phyloP scores from a whole-genome alignment of 805 yeast species.

The Scheffersomyces amazonensis region DNA sequence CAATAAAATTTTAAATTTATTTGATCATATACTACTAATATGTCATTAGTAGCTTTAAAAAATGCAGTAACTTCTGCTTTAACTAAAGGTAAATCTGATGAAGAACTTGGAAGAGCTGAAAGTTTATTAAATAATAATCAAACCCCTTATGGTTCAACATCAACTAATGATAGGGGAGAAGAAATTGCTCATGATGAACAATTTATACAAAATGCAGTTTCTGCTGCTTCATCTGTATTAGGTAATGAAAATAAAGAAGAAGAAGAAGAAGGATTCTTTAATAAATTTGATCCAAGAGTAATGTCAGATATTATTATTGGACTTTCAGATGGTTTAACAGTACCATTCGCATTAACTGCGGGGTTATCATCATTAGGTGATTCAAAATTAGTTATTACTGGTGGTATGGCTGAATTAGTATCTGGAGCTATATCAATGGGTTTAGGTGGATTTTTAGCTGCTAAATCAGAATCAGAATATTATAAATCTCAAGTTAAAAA shows the following conservation, averaged over 20 bases:
- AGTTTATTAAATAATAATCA: constrained; percentile 29
- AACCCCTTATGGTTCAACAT: constrained; percentile 36
- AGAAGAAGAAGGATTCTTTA: constrained; percentile 40
- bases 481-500: constrained; percentile 67
- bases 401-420: constrained; percentile 96
- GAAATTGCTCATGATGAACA: constrained; percentile 36
- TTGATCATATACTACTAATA: too few species aligned
- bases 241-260: constrained; percentile 20
- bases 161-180: constrained; percentile 30
- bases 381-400: constrained; percentile 87
- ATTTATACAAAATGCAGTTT: constrained; percentile 26
- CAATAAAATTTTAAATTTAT: too few species aligned
- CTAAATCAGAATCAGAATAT: constrained; percentile 80
- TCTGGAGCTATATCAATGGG: constrained; percentile 99
- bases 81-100: constrained; percentile 20
- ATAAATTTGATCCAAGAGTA: constrained; percentile 79
- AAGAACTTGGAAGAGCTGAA: constrained; percentile 28
- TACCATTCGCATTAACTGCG: constrained; percentile 98
- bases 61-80: constrained; percentile 30
- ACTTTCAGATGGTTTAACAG: constrained; percentile 91
- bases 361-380: constrained; percentile 91
- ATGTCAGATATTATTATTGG: constrained; percentile 94
- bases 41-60: constrained; percentile 35
- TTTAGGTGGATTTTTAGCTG: constrained; percentile 93
- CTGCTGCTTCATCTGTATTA: constrained; percentile 6